A percentile compares a stretch with the other conserved stretches of the same genome.
phyloP scores from a whole-genome alignment of 1,139 yeast species.

The Candida smagusa region DNA sequence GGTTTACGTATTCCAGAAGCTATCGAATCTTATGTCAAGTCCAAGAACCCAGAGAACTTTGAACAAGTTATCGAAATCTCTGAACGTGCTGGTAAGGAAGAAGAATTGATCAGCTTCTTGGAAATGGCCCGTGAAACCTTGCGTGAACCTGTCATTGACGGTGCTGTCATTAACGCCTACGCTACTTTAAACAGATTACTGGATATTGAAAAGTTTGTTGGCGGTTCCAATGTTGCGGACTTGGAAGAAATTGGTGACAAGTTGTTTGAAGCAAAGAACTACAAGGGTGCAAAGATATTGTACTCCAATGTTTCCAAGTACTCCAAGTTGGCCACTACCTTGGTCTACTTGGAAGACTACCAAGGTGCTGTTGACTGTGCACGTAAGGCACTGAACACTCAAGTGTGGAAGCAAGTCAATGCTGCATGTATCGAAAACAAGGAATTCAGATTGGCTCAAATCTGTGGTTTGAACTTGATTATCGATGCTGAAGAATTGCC shows the following conservation, averaged over 20 bases:
- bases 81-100: conserved; percentile 94
- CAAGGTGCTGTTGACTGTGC: conserved; percentile 99
- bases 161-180: conserved; percentile 82
- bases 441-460: conserved; percentile 96
- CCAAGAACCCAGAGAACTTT: conserved; percentile 87
- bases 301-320: conserved; percentile 87
- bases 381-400: conserved; percentile 90
- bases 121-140: conserved; percentile 91
- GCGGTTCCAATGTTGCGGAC: conserved; percentile 90
- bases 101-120: conserved; percentile 83
- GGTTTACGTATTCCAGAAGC: conserved; percentile 93
- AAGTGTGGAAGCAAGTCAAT: conserved; percentile 97
- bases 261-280: conserved; percentile 76
- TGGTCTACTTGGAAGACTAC: conserved; percentile 87
- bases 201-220: conserved; percentile 82
- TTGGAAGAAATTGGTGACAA: conserved; percentile 90
- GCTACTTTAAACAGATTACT: conserved; percentile 73
- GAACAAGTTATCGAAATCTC: conserved; percentile 93
- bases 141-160: conserved; percentile 91
- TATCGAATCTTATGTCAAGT: conserved; percentile 82
- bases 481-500: conserved; percentile 97
- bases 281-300: conserved; percentile 88
- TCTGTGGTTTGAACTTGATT: conserved; percentile 95
- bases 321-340: conserved; percentile 91
- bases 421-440: conserved; percentile 93